Evolutionary conservation across 2,329 filamentous ascomycete species (phyloP).

Genomic region (Taxawa tesnikishii): DNA sequence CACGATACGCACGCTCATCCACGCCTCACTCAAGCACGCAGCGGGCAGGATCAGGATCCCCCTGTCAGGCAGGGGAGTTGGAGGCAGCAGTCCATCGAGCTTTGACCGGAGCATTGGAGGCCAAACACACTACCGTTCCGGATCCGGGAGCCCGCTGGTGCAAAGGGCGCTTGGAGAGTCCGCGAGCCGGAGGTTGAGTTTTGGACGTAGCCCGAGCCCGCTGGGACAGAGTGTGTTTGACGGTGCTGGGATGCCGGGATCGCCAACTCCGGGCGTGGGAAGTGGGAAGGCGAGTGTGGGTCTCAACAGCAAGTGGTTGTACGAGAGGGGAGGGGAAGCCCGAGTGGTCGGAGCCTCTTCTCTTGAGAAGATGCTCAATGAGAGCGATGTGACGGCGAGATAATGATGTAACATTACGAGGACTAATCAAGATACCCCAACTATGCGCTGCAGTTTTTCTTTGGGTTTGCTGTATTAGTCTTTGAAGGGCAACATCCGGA

Average conservation of each 20-base stretch:
- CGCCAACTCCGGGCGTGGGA: slow-evolving; percentile 54
- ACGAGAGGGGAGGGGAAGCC: slow-evolving; percentile 59
- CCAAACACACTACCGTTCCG: slow-evolving; percentile 7
- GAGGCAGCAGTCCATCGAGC: slow-evolving; percentile 9
- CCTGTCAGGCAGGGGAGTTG: slow-evolving; percentile 23
- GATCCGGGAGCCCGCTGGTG: slow-evolving; percentile 42
- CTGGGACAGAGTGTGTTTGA: slow-evolving; percentile 5
- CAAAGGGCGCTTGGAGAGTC: slow-evolving; percentile 51
- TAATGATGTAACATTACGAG: background rate
- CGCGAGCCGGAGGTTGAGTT: slow-evolving; percentile 48
- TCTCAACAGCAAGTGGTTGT: slow-evolving; percentile 89
- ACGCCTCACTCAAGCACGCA: slow-evolving; percentile 33
- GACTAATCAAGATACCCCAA: background rate
- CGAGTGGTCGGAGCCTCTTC: slow-evolving; percentile 18
- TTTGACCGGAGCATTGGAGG: slow-evolving; percentile 9
- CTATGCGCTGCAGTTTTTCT: no score
- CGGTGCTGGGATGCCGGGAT: slow-evolving; percentile 40
- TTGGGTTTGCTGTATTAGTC: no score
- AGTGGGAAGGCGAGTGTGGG: slow-evolving; percentile 59
- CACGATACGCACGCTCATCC: slow-evolving; percentile 68
- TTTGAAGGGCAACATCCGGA: no score
- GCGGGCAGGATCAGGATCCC: slow-evolving; percentile 18
- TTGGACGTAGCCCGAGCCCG: slow-evolving; percentile 33
- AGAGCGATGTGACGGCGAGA: background rate
- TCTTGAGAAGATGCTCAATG: slow-evolving; percentile 2